A percentile compares a stretch with the other conserved stretches of the same genome.
Evolutionary conservation across 2,329 filamentous ascomycete genomes (phyloP).

Genomic region (Coleophoma crateriformis): DNA sequence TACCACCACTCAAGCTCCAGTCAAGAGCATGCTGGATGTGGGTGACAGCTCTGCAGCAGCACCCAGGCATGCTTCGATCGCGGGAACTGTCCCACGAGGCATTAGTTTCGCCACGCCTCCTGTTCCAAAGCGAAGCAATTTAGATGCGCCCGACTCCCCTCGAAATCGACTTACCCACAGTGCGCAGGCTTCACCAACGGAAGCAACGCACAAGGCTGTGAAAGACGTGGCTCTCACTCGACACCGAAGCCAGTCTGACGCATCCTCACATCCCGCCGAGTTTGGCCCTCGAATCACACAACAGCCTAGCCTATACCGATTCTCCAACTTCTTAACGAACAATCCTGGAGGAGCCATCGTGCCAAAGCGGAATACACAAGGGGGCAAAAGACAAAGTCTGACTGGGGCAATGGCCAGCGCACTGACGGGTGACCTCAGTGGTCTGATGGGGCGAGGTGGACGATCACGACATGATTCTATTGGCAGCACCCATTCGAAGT

Average conservation of each 20-base stretch:
- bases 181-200: slow-evolving; percentile 40
- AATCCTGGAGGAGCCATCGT: slow-evolving; percentile 33
- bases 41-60: slow-evolving; percentile 29
- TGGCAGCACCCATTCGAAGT: slow-evolving; percentile 13
- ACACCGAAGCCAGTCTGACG: slow-evolving; percentile 48
- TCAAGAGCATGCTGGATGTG: slow-evolving; percentile 62
- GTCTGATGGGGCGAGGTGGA: slow-evolving; percentile 24
- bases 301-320: slow-evolving; percentile 51
- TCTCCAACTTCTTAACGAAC: slow-evolving; percentile 50
- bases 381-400: slow-evolving; percentile 28
- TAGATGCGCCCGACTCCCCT: slow-evolving; percentile 40
- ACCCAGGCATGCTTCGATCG: slow-evolving; percentile 18
- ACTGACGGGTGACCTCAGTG: slow-evolving; percentile 46
- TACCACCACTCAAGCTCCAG: slow-evolving; percentile 49
- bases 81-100: slow-evolving; percentile 27
- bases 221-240: slow-evolving; percentile 20
- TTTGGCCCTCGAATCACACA: slow-evolving; percentile 35
- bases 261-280: slow-evolving; percentile 39
- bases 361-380: slow-evolving; percentile 47
- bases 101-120: slow-evolving; percentile 22
- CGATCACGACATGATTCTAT: slow-evolving; percentile 19
- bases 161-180: slow-evolving; percentile 34
- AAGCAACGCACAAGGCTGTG: slow-evolving; percentile 30
- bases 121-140: slow-evolving; percentile 58
- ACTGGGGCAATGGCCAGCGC: slow-evolving; percentile 45